Conservation (phyloP, 2,329 filamentous ascomycete species). For the Cercospora canescens region DNA sequence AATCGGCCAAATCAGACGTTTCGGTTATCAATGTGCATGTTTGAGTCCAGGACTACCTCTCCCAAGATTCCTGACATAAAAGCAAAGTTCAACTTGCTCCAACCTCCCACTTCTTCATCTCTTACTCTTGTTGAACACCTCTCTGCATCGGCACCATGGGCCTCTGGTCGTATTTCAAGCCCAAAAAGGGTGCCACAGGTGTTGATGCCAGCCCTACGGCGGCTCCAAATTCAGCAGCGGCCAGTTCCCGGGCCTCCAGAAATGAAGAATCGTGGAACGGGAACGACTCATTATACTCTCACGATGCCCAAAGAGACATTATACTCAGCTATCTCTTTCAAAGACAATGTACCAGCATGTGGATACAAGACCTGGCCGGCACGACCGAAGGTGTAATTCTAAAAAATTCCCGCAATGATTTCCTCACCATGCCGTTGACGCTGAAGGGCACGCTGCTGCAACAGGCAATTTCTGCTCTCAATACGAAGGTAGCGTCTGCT, state of each 20-base stretch:
- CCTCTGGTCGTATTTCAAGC: neutral
- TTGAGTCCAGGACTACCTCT: neutral
- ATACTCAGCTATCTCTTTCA: slow-evolving; percentile 73
- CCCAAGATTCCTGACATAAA: neutral
- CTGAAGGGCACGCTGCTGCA: neutral
- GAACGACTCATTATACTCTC: neutral
- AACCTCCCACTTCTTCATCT: neutral
- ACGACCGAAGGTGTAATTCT: slow-evolving; percentile 72
- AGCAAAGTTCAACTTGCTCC: neutral
- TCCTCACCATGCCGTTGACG: neutral
- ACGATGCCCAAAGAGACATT: slow-evolving; percentile 66
- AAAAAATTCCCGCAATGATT: slow-evolving; percentile 56
- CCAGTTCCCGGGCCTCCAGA: neutral
- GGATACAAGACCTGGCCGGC: slow-evolving; percentile 69
- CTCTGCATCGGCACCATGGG: neutral
- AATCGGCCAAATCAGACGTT: neutral
- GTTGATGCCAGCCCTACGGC: neutral
- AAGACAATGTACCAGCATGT: slow-evolving; percentile 72
- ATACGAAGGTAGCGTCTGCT: neutral
- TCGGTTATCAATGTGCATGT: neutral
- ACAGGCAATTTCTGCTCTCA: neutral
- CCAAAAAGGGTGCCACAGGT: neutral
- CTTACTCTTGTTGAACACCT: neutral
- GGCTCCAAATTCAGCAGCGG: neutral
- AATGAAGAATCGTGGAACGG: neutral